Evolutionary conservation across 495 filamentous ascomycete genomes (phyloP).

Genomic region (Diplogelasinospora grovesii): DNA sequence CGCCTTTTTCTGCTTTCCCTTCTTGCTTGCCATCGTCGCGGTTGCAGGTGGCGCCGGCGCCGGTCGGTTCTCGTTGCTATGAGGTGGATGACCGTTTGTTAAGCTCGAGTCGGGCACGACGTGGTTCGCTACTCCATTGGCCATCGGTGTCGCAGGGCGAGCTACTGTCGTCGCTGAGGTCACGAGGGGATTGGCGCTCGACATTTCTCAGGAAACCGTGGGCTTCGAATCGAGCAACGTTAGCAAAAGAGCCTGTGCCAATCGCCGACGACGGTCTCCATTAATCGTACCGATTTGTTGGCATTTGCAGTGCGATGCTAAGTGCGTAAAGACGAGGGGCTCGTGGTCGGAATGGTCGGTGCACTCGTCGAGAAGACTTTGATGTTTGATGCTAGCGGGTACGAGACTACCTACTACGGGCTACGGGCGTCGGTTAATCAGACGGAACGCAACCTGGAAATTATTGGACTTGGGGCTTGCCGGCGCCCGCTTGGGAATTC

Average conservation of each 20-base stretch:
- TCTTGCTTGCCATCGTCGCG: slow-evolving; percentile 49
- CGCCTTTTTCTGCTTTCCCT: slow-evolving; percentile 61
- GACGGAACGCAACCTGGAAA: slow-evolving; percentile 22
- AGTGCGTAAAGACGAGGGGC: slow-evolving; percentile 2
- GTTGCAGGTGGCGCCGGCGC: slow-evolving; percentile 36
- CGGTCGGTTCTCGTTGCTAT: slow-evolving; percentile 33
- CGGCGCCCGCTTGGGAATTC: slow-evolving; percentile 9
- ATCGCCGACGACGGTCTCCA: too few relatives aligned
- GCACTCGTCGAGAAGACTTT: slow-evolving; percentile 13
- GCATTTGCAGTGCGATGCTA: not conserved
- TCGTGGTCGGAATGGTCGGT: slow-evolving; percentile 1
- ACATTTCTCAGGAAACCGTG: slow-evolving; percentile 13
- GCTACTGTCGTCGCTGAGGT: slow-evolving; percentile 20
- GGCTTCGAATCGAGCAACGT: not conserved
- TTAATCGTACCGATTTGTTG: slow-evolving; percentile 6
- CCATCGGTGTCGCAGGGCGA: slow-evolving; percentile 23
- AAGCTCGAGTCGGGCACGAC: slow-evolving; percentile 15
- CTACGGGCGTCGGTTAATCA: slow-evolving; percentile 26
- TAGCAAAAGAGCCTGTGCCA: slow-evolving; percentile 3
- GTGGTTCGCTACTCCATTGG: slow-evolving; percentile 19
- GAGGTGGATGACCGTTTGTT: slow-evolving; percentile 30
- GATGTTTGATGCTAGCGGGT: slow-evolving; percentile 7
- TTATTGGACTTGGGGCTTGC: too few relatives aligned
- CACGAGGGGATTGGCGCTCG: slow-evolving; percentile 21
- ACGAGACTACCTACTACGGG: slow-evolving; percentile 12